Conservation (phyloP, 352 stramenopile genomes). For the Pythium chondricola region DNA sequence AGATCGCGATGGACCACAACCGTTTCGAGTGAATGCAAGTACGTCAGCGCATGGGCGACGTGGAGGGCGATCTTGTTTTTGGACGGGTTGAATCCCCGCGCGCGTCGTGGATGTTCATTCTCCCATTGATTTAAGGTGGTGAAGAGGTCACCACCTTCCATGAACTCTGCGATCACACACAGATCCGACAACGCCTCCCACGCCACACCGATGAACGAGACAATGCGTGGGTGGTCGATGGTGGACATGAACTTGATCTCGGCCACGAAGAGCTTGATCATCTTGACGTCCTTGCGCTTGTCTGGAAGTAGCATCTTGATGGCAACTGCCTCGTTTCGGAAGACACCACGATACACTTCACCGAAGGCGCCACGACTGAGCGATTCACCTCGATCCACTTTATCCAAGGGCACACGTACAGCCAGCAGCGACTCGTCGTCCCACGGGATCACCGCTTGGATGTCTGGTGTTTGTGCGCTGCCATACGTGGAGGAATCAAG, state of each 20-base stretch:
- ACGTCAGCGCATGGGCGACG: conserved; percentile 24
- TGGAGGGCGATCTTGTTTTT: conserved; percentile 41
- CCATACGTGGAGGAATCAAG: no score
- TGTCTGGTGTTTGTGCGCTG: no score
- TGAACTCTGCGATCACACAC: conserved; percentile 32
- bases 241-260: conserved; percentile 21
- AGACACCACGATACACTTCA: conserved; percentile 12
- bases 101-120: not conserved
- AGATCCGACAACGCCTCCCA: conserved; percentile 36
- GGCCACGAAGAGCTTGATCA: conserved; percentile 15
- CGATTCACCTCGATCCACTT: not conserved
- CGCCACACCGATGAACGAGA: conserved; percentile 35
- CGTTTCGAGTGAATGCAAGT: conserved; percentile 28
- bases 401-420: conserved; percentile 19
- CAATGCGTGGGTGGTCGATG: conserved; percentile 34
- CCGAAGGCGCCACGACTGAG: conserved; percentile 11
- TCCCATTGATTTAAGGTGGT: conserved; percentile 18
- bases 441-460: conserved; percentile 4
- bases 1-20: conserved; percentile 31
- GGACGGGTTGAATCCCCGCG: conserved; percentile 22
- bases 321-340: conserved; percentile 9
- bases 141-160: conserved; percentile 39
- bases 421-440: conserved; percentile 31
- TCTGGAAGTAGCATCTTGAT: conserved; percentile 2
- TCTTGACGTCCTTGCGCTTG: not conserved